phyloP scores from a whole-genome alignment of 495 filamentous ascomycete species.

The Chaetomidium leptoderma region DNA sequence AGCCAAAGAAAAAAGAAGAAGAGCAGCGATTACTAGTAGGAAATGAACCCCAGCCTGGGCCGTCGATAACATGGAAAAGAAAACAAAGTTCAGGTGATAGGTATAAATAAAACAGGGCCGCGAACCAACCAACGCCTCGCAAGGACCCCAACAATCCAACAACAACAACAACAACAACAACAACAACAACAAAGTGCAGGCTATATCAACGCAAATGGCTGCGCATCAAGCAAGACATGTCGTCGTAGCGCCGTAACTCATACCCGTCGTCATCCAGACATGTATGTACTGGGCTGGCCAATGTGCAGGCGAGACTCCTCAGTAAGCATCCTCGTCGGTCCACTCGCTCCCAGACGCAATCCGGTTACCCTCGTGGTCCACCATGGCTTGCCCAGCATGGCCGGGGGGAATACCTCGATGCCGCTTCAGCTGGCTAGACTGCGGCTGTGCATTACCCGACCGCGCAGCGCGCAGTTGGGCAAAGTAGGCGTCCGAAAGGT shows the following conservation, averaged over 20 bases:
- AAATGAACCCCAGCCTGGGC: not conserved
- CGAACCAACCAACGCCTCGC: conserved; percentile 5
- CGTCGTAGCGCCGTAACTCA: conserved; percentile 19
- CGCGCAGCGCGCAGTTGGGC: conserved; percentile 64
- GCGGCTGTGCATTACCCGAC: conserved; percentile 32
- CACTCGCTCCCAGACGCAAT: conserved; percentile 52
- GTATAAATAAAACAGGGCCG: not conserved
- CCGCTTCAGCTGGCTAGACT: conserved; percentile 31
- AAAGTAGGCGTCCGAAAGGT: conserved; percentile 71
- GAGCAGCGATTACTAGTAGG: conserved; percentile 11
- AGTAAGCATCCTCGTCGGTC: conserved; percentile 54
- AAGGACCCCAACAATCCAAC: not conserved
- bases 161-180: not conserved
- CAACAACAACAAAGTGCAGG: not conserved
- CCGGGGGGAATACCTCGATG: conserved; percentile 40
- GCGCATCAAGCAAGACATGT: conserved; percentile 14
- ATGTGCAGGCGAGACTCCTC: conserved; percentile 1
- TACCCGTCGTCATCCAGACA: conserved; percentile 12
- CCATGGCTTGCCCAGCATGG: conserved; percentile 33
- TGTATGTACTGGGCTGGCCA: not conserved
- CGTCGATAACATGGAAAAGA: not conserved
- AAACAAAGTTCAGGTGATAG: not conserved
- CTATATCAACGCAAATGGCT: conserved; percentile 13
- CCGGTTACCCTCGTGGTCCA: conserved; percentile 47
- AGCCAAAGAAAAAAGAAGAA: not conserved